Percentiles rank a stretch among this genome's conserved stretches.
Conservation (phyloP, 75 land plant genomes). For the Adiantum capillusveneris region DNA sequence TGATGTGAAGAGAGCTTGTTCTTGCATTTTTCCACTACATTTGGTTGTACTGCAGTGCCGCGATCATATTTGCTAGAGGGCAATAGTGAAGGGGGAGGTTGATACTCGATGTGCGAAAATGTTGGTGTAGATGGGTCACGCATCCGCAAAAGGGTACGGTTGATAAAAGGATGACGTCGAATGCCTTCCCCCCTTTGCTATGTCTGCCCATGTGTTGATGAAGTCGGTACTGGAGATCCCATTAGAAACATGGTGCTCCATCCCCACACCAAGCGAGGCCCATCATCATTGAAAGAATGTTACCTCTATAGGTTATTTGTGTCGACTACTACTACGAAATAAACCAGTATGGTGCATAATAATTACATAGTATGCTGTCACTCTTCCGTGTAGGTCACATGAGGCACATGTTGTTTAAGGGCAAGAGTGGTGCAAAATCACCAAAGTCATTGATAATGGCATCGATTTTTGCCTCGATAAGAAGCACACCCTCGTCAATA, state of each 20-base stretch:
- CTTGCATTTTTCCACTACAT: background rate
- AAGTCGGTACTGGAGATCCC: constrained; percentile 65
- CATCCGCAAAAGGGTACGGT: constrained; percentile 60
- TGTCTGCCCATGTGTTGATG: constrained; percentile 70
- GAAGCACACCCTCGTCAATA: too few species aligned
- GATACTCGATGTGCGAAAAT: constrained; percentile 70
- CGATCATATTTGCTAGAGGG: too few species aligned
- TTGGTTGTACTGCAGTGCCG: background rate
- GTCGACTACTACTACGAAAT: too few species aligned
- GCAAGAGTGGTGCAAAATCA: too few species aligned
- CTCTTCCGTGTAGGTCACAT: too few species aligned
- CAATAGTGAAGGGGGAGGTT: constrained; percentile 47
- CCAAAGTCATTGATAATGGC: too few species aligned
- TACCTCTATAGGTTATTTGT: too few species aligned
- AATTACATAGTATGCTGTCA: too few species aligned
- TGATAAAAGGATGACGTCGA: background rate
- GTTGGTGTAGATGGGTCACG: constrained; percentile 57
- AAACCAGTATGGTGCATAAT: too few species aligned
- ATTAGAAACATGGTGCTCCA: constrained; percentile 80
- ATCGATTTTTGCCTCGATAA: too few species aligned
- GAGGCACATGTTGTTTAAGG: too few species aligned
- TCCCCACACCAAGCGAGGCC: constrained; percentile 69
- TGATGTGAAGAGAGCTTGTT: too few species aligned
- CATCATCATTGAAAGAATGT: constrained; percentile 82
- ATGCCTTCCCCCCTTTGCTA: constrained; percentile 48